Conservation (phyloP, 164 flowering plant genomes). For the Platanus orientalis region DNA sequence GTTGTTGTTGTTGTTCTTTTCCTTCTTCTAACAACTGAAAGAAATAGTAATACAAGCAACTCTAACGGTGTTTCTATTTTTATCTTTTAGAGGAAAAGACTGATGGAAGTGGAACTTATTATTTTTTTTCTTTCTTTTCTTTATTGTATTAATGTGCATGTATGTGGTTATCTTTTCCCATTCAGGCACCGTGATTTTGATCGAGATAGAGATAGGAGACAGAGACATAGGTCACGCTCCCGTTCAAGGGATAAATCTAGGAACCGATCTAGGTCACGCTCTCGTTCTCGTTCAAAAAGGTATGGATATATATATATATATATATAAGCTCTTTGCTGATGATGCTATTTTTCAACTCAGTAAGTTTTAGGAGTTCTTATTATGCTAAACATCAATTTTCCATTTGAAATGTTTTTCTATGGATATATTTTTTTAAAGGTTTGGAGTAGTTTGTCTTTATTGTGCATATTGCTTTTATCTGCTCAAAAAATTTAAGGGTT, state of each 20-base stretch:
- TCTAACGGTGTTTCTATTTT: background rate
- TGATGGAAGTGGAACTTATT: background rate
- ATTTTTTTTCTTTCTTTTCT: background rate
- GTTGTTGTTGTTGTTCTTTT: no score
- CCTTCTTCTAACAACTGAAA: no score
- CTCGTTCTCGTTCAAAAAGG: constrained; percentile 49
- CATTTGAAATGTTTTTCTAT: no score
- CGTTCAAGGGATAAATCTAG: constrained; percentile 41
- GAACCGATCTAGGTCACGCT: constrained; percentile 37
- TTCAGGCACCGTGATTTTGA: constrained; percentile 42
- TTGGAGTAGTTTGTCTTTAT: background rate
- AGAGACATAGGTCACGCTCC: constrained; percentile 43
- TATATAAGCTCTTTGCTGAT: background rate
- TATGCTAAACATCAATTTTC: no score
- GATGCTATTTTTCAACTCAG: background rate
- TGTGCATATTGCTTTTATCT: background rate
- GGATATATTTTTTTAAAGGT: no score
- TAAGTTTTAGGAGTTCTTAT: no score
- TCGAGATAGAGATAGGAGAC: constrained; percentile 46
- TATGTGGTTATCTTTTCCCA: background rate
- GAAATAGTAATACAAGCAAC: background rate
- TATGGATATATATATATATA: constrained; percentile 5
- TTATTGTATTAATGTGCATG: background rate
- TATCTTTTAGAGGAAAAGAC: background rate
- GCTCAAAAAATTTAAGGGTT: background rate